Evolutionary conservation across 805 yeast species (phyloP).

Genomic region (Lachancea fermentati): DNA sequence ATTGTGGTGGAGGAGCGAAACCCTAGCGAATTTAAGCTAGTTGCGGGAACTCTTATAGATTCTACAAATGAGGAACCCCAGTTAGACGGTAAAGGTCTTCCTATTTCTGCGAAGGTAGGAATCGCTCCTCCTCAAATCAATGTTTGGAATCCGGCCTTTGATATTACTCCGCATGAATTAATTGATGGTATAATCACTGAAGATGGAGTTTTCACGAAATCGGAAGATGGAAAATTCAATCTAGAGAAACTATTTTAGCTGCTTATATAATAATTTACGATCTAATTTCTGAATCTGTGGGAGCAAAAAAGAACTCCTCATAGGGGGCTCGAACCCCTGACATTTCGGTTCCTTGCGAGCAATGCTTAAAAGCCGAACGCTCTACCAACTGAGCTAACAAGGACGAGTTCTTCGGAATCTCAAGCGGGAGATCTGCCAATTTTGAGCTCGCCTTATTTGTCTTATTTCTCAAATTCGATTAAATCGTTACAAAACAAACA

Average conservation of each 20-base stretch:
- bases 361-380: constrained; percentile 59
- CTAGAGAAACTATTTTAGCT: constrained; percentile 29
- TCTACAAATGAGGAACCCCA: constrained; percentile 20
- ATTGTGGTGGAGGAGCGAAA: constrained; percentile 89
- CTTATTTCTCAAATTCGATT: too few relatives aligned
- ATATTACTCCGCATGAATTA: constrained; percentile 76
- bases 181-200: constrained; percentile 92
- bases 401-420: constrained; percentile 39
- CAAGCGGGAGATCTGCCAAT: too few relatives aligned
- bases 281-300: too few relatives aligned
- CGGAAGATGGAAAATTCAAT: constrained; percentile 44
- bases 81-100: constrained; percentile 25
- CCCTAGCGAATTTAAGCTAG: constrained; percentile 64
- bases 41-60: constrained; percentile 60
- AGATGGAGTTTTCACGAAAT: constrained; percentile 51
- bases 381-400: constrained; percentile 65
- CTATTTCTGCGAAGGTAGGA: constrained; percentile 49
- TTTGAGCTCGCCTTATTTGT: too few relatives aligned
- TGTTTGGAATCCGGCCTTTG: constrained; percentile 97
- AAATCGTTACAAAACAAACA: too few relatives aligned
- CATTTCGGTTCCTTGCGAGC: constrained; percentile 42
- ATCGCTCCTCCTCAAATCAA: constrained; percentile 78
- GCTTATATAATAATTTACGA: too few relatives aligned
- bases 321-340: constrained; percentile 50
- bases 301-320: constrained; percentile 40